Evolutionary conservation across 345 rosid genomes (phyloP).

Genomic region (Corymbia maculata): DNA sequence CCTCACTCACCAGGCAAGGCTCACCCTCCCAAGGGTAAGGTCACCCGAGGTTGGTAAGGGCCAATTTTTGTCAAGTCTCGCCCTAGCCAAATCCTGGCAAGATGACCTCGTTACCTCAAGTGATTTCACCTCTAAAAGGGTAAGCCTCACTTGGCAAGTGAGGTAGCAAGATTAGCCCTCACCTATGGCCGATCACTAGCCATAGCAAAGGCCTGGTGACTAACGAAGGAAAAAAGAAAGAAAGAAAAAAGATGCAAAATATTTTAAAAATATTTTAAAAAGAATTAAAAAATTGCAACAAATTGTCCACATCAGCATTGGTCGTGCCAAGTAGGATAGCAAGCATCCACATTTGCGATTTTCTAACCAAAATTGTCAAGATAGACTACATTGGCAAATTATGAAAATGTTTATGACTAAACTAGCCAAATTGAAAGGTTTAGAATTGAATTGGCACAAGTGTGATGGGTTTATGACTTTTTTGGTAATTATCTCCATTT

Average conservation of each 20-base stretch:
- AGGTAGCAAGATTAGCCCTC: not conserved
- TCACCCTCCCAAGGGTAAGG: not conserved
- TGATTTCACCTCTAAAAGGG: not conserved
- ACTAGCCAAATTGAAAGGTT: too few species aligned
- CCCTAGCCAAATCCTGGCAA: not conserved
- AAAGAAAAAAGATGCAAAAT: too few species aligned
- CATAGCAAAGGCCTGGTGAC: not conserved
- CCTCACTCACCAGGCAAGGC: not conserved
- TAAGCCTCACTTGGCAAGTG: not conserved
- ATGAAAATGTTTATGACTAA: not conserved
- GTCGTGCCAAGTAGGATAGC: not conserved
- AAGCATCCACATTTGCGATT: not conserved
- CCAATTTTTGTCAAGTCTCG: not conserved
- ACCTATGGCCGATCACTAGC: not conserved
- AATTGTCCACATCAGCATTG: fast-evolving
- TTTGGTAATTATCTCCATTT: not conserved
- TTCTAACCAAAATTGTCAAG: too few species aligned
- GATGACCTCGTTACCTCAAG: not conserved
- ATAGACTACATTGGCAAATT: too few species aligned
- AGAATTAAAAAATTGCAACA: too few species aligned
- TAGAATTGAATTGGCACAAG: too few species aligned
- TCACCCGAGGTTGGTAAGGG: not conserved
- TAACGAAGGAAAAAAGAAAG: too few species aligned
- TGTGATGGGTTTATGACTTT: too few species aligned
- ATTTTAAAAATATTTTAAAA: too few species aligned